Evolutionary conservation across 1,284 basidiomycete species (phyloP), one percentile per base, ranked within the genome.

Genomic region (Termitomyces sp.): DNA sequence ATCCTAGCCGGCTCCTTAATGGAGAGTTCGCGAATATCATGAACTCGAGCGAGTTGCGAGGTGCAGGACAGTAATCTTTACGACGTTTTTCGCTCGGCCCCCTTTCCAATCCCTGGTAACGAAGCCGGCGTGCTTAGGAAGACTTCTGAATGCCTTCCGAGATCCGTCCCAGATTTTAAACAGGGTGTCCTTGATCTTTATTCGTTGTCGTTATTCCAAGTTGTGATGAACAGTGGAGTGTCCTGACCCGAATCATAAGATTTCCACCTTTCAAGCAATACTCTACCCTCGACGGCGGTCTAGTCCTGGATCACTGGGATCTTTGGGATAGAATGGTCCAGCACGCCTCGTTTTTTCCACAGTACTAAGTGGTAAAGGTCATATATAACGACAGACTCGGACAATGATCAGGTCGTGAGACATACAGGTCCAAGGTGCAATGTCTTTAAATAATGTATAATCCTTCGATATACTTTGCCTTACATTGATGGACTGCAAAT

Each of bases 261-360:
- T 57, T 54, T n/a, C 55, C 55, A 3, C 52, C 55, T 41, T 57
- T 44, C n/a, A 48, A 31, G 24, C 43, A 47, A 26, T 58, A 51
- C 13, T 50, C 46, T 39, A 15, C 13, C 15, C 15, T 36, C 15
- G 13, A 3, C 10, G 15, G 15, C 1, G n/a, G 28, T 46, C 33
- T 34, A 30, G 8, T 30, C 7, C 26, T 38, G n/a, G 45, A 12
- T 36, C 46, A 21, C 21, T 41, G 19, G 9, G 42, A 38, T 55
- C 50, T 19, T 47, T 42, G 41, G 50, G 41, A 24, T 24, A 24
- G 24, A 24, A 24, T 13, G 43, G 47, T 12, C 28, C 45, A 21
- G 47, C 21, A 19, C 21, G 50, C 41, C 30, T 39, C 10, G 33
- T 17, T 53, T 50, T 43, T 26, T 50, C 42, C 19, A 28, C 36